Evolutionary conservation across 305 asterid species (phyloP).

Genomic region (Fraxinus ornus): DNA sequence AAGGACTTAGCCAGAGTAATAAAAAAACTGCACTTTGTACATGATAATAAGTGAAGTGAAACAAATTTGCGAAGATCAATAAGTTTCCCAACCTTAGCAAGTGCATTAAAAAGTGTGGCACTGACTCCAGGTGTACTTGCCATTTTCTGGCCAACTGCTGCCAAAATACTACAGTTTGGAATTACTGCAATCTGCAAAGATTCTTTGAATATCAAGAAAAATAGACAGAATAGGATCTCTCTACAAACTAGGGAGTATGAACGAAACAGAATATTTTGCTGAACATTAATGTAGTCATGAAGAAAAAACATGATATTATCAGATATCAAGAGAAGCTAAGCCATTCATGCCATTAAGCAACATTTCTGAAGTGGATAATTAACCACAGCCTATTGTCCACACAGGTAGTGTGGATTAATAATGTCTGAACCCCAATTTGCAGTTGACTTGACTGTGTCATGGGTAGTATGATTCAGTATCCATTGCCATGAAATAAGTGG

Average conservation of each 20-base stretch:
- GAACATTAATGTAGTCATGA: background rate
- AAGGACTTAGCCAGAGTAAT: background rate
- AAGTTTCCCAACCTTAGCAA: constrained; percentile 70
- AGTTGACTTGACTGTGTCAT: background rate
- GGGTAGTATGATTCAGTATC: background rate
- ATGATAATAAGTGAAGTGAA: background rate
- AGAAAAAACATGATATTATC: background rate
- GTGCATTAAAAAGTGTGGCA: constrained; percentile 93
- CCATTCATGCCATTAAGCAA: background rate
- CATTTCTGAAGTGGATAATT: background rate
- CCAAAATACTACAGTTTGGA: constrained; percentile 93
- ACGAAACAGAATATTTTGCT: background rate
- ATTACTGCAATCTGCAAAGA: constrained; percentile 73
- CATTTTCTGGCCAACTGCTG: constrained; percentile 98
- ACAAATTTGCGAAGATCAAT: background rate
- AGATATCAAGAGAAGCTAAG: background rate
- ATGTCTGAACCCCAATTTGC: background rate
- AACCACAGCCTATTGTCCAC: background rate
- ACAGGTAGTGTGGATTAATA: background rate
- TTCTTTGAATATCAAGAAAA: constrained; percentile 15
- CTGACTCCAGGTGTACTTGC: constrained; percentile 99
- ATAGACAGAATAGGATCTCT: constrained; percentile 5
- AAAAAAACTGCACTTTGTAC: background rate
- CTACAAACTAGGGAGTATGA: constrained; percentile 5
- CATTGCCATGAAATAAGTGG: background rate